A percentile compares a stretch with the other conserved stretches of the same genome.
These are phyloP conservation scores for Epichloe elymi DNA, from an alignment of 2,329 filamentous ascomycete species.

Conservation along the genomic window DNA sequence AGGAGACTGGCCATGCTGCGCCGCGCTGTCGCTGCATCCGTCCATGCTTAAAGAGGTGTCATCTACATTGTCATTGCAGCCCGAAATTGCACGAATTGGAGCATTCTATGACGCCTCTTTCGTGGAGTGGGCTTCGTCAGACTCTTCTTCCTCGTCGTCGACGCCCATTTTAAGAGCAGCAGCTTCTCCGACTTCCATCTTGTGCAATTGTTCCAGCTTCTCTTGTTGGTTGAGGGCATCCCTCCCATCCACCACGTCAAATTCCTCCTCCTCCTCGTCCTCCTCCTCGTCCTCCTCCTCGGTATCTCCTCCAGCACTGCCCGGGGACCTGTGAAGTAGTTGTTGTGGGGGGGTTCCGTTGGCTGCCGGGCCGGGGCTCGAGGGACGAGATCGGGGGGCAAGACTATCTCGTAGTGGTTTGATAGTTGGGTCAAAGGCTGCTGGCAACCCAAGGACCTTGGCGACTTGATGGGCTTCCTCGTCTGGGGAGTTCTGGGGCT, in stretches of 20 bases:
- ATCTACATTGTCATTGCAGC: neutral
- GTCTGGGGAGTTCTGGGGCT: conserved; percentile 41
- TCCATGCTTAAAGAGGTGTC: neutral
- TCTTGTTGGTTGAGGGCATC: conserved; percentile 31
- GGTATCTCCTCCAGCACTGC: conserved; percentile 27
- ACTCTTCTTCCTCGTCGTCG: conserved; percentile 27
- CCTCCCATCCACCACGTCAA: conserved; percentile 31
- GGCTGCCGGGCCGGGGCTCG: conserved; percentile 7
- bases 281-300: conserved; percentile 20
- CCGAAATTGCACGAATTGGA: conserved; percentile 4
- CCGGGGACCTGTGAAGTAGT: conserved; percentile 13
- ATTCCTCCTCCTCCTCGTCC: conserved; percentile 27
- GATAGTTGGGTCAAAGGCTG: conserved; percentile 49
- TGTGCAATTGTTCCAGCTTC: conserved; percentile 39
- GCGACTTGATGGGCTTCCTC: conserved; percentile 54
- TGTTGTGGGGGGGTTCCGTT: conserved; percentile 10
- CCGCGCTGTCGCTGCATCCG: neutral
- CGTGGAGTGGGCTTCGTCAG: conserved; percentile 12
- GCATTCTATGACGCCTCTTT: conserved; percentile 21
- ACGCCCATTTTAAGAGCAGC: conserved; percentile 32
- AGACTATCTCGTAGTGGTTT: conserved; percentile 35
- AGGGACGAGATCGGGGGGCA: conserved; percentile 11
- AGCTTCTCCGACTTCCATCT: conserved; percentile 48
- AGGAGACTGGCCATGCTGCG: neutral
- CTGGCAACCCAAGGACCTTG: conserved; percentile 47